phyloP scores from a whole-genome alignment of 108 stramenopile species.

The Nitzschia sp. region DNA sequence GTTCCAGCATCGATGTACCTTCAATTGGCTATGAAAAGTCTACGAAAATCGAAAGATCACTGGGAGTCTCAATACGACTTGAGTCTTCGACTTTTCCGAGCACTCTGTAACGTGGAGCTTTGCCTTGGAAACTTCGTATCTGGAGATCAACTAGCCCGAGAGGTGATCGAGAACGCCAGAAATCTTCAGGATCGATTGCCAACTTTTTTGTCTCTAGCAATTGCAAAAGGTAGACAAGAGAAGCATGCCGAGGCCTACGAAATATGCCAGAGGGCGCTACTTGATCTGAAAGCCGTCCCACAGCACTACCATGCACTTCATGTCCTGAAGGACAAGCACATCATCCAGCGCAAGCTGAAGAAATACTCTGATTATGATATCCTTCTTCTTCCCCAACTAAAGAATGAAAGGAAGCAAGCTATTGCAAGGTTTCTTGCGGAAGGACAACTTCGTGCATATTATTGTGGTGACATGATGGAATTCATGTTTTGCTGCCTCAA shows the following conservation, averaged over 20 bases:
- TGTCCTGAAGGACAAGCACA: constrained; percentile 9
- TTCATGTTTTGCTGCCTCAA: constrained; percentile 23
- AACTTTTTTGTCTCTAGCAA: constrained; percentile 14
- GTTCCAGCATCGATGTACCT: constrained; percentile 34
- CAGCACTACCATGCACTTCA: constrained; percentile 14
- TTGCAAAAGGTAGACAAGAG: constrained; percentile 25
- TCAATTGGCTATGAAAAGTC: constrained; percentile 15
- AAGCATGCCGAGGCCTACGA: constrained; percentile 19
- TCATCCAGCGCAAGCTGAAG: constrained; percentile 7
- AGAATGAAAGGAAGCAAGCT: constrained; percentile 7
- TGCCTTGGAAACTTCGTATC: constrained; percentile 25
- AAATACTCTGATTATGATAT: constrained; percentile 27
- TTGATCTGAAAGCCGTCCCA: constrained; percentile 11
- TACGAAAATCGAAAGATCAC: constrained; percentile 11
- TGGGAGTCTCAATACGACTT: constrained; percentile 47
- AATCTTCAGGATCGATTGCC: constrained; percentile 31
- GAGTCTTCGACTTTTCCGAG: constrained; percentile 19
- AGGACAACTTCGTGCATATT: constrained; percentile 18
- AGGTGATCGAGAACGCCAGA: constrained; percentile 6
- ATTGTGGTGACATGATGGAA: constrained; percentile 11
- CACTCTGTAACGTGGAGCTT: constrained; percentile 24
- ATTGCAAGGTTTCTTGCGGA: constrained; percentile 22
- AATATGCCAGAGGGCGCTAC: constrained; percentile 11
- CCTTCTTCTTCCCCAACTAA: constrained; percentile 9
- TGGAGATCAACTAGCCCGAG: constrained; percentile 15